Evolutionary conservation across 371 early-diverging fungal genomes (phyloP), one percentile per base, ranked within the genome.

Genomic region (Mucor indicus): DNA sequence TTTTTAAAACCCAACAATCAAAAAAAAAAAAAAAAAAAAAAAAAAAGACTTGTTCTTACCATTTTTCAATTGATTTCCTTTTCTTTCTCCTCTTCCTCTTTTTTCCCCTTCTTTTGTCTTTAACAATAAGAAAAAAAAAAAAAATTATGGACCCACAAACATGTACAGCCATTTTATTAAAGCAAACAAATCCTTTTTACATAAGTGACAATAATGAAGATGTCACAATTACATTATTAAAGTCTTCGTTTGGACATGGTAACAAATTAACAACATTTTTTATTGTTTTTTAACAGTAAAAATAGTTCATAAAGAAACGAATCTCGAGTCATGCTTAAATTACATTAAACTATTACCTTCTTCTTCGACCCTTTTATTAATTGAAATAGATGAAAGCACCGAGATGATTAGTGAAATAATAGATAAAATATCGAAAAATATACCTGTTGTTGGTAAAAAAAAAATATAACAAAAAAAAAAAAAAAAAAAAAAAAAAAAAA

Each of bases 281-380:
- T 24, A 30, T 46, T 33, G 22, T n/a, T 52, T 22, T 13, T 21
- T 32, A 27, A 33, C 19, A 27, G 22, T 15, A 19, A 6, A 35
- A 21, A 38, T 31, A 59, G 59, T 59, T 31, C 44, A 49, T 32
- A 53, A 37, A 30, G 53, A 51, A 40, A 29, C 59, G 12, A 48
- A 38, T 30, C 31, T 59, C 13, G 59, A 59, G 7, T 38, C 49
- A 16, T 59, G 59, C 41, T 15, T 59, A 12, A 59, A 53, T 22
- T 48, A 53, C 25, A 48, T 53, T 16, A 48, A 53, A 19, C 25
- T 38, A 44, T 17, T 45, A 17, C 49, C 53, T 10, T 50, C 55
- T 32, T 55, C 57, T 38, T 48, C 60, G 29, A 62, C 59, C n/a
- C 43, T 53, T 35, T 37, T 57, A 38, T 44, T 68, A 36, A 35